Conservation (phyloP, 1,284 basidiomycete species). For the Pseudozyma sp. region DNA sequence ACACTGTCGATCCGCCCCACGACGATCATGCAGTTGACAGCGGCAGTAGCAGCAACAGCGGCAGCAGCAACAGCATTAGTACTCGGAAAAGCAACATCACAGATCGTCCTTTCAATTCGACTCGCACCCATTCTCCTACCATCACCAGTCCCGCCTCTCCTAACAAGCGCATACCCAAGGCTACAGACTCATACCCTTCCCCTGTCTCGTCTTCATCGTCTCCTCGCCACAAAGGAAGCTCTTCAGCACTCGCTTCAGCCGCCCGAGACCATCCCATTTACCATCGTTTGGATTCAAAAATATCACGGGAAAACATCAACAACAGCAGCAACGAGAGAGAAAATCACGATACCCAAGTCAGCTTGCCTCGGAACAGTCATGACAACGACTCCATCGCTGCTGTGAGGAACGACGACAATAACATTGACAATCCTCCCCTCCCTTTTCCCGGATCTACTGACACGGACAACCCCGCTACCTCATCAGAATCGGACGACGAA, state of each 20-base stretch:
- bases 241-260: constrained; percentile 7
- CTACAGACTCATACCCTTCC: background rate
- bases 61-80: background rate
- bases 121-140: background rate
- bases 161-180: background rate
- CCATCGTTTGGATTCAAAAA: background rate
- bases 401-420: constrained; percentile 34
- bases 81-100: too few species aligned
- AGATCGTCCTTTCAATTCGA: too few species aligned
- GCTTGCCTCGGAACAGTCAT: constrained; percentile 19
- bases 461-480: background rate
- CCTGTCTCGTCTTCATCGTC: background rate
- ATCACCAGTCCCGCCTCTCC: background rate
- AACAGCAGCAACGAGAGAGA: background rate
- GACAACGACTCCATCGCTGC: constrained; percentile 36
- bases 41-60: background rate
- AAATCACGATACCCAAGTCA: background rate
- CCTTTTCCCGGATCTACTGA: background rate
- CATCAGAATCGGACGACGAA: background rate
- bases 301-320: constrained; percentile 1
- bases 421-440: background rate
- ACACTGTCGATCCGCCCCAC: constrained; percentile 25
- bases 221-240: too few species aligned
- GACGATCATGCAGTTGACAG: background rate
- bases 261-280: constrained; percentile 20